A percentile compares a stretch with the other conserved stretches of the same genome.
Evolutionary conservation across 179 eudicot species (phyloP).

Genomic region (Silene coronaria): DNA sequence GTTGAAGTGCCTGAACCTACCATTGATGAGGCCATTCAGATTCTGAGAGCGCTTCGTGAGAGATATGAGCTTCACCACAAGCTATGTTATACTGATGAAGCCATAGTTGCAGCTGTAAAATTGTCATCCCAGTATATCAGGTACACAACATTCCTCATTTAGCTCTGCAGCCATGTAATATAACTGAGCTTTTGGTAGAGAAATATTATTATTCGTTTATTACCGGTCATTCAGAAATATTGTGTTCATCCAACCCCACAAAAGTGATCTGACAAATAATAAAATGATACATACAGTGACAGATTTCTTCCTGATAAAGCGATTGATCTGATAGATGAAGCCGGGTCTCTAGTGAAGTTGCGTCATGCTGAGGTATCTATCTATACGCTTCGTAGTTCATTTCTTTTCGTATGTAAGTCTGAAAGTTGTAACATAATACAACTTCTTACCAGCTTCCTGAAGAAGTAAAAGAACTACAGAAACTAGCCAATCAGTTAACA

Average conservation of each 20-base stretch:
- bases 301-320: constrained; percentile 97
- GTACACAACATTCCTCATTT: constrained; percentile 23
- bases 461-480: constrained; percentile 83
- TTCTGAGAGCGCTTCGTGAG: constrained; percentile 76
- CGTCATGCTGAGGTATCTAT: constrained; percentile 60
- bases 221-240: too few species aligned
- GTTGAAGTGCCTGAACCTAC: constrained; percentile 96
- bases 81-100: constrained; percentile 74
- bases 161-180: not conserved
- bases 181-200: not conserved
- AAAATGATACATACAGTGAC: constrained; percentile 53
- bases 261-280: not conserved
- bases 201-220: too few species aligned
- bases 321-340: constrained; percentile 89
- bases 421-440: not conserved
- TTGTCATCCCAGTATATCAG: constrained; percentile 79
- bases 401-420: not conserved
- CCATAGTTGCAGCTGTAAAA: constrained; percentile 75
- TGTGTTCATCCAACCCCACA: not conserved
- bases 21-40: constrained; percentile 80
- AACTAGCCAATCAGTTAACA: constrained; percentile 64
- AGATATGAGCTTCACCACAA: constrained; percentile 94
- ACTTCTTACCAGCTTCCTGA: constrained; percentile 54
- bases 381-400: not conserved
- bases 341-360: constrained; percentile 90